phyloP scores from a whole-genome alignment of 2,329 filamentous ascomycete species.

The Penicillium sp. region DNA sequence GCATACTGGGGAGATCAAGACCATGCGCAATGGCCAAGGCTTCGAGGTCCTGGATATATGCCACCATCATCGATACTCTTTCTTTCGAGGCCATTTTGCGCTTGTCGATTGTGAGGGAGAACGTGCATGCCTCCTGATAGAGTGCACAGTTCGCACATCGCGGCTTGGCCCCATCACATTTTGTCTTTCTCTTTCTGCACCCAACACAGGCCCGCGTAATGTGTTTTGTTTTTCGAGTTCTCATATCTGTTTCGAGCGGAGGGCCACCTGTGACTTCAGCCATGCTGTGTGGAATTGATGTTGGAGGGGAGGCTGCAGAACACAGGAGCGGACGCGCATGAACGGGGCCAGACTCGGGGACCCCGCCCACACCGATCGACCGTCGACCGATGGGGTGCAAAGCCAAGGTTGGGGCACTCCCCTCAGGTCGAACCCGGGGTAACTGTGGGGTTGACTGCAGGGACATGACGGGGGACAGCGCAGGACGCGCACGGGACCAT shows the following conservation, averaged over 20 bases:
- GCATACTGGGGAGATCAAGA: not conserved
- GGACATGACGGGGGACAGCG: too few species aligned
- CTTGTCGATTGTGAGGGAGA: conserved; percentile 5
- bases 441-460: too few species aligned
- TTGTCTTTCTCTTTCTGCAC: conserved; percentile 5
- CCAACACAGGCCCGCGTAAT: conserved; percentile 6
- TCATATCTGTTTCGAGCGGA: not conserved
- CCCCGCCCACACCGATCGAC: too few species aligned
- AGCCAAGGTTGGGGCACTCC: too few species aligned
- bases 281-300: too few species aligned
- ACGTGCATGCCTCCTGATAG: conserved; percentile 3
- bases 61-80: conserved; percentile 2
- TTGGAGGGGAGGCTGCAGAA: too few species aligned
- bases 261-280: too few species aligned
- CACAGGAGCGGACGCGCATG: too few species aligned
- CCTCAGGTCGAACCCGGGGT: too few species aligned
- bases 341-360: too few species aligned
- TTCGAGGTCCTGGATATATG: conserved; percentile 3
- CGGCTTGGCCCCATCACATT: conserved; percentile 8
- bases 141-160: conserved; percentile 10
- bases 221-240: conserved; percentile 1
- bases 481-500: too few species aligned
- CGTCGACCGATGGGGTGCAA: too few species aligned
- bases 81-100: conserved; percentile 1
- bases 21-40: not conserved